phyloP scores from a whole-genome alignment of 2,329 filamentous ascomycete genomes.

The Microdochium bolleyi region DNA sequence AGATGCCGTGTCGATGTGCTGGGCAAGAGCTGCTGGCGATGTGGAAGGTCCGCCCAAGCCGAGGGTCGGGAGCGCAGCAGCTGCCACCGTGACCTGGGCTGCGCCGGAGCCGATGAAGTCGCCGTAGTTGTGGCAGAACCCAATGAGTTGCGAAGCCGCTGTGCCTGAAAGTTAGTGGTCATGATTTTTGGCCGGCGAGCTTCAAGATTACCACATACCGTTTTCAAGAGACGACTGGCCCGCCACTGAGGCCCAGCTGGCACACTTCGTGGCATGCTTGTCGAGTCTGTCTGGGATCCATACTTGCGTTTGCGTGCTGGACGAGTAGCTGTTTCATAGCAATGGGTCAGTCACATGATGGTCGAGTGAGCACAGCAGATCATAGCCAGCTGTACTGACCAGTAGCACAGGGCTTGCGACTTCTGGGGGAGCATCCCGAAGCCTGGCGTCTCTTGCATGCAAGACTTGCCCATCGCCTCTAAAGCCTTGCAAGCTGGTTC shows the following conservation, averaged over 20 bases:
- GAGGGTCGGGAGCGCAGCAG: not conserved
- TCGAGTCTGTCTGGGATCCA: constrained; percentile 4
- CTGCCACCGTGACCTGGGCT: not conserved
- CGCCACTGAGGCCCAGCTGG: constrained; percentile 2
- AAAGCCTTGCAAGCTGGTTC: constrained; percentile 2
- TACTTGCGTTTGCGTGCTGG: not conserved
- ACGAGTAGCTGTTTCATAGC: not conserved
- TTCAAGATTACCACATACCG: not conserved
- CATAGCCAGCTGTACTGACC: not conserved
- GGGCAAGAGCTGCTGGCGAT: not conserved
- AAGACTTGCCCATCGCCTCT: not conserved
- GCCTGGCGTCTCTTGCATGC: constrained; percentile 1
- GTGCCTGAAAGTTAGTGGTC: not conserved
- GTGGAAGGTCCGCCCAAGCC: not conserved
- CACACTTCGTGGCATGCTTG: constrained; percentile 2
- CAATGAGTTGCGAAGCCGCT: not conserved
- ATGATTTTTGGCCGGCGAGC: not conserved
- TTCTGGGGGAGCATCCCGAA: not conserved
- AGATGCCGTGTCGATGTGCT: not conserved
- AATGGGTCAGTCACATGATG: not conserved
- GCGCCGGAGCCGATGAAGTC: constrained; percentile 1
- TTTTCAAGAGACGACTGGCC: not conserved
- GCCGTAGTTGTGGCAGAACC: constrained; percentile 1
- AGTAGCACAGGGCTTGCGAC: constrained; percentile 6
- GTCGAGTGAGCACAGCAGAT: not conserved